A percentile compares a stretch with the other conserved stretches of the same genome.
Evolutionary conservation across 345 rosid genomes (phyloP).

Genomic region (Anastatica hierochuntica): DNA sequence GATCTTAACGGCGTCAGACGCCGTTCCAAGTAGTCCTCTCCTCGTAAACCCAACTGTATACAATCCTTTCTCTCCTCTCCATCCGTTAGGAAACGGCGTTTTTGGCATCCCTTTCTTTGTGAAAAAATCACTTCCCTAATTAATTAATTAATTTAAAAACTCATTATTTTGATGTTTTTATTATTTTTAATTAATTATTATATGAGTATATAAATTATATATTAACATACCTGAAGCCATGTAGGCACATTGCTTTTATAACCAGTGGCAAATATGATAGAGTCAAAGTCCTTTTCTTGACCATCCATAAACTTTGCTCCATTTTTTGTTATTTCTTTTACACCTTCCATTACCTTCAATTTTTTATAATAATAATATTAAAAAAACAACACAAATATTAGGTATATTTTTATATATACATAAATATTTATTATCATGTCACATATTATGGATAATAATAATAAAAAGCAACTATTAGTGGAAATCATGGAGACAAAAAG

Average conservation of each 20-base stretch:
- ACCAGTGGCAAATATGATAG: slow-evolving; percentile 85
- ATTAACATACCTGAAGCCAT: slow-evolving; percentile 70
- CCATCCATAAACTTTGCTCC: slow-evolving; percentile 80
- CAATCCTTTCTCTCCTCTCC: slow-evolving; percentile 72
- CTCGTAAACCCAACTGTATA: slow-evolving; percentile 85
- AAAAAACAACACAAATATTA: neutral
- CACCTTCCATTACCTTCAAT: slow-evolving; percentile 53
- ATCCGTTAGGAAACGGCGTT: slow-evolving; percentile 65
- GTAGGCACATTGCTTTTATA: slow-evolving; percentile 80
- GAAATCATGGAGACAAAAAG: neutral
- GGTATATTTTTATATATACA: neutral
- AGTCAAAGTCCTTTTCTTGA: slow-evolving; percentile 59
- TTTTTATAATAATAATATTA: neutral
- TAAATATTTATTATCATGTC: too few species aligned
- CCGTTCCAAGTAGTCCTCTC: slow-evolving; percentile 71
- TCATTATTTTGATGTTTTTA: neutral
- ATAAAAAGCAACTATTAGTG: neutral
- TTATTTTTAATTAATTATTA: neutral
- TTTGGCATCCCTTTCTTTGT: slow-evolving; percentile 74
- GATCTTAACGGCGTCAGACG: slow-evolving; percentile 60
- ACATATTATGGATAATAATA: too few species aligned
- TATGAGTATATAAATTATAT: neutral
- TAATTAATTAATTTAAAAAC: too few species aligned
- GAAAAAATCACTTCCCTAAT: slow-evolving; percentile 58
- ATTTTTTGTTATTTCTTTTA: slow-evolving; percentile 55